These are phyloP conservation scores for Phytophthora syringae DNA, from an alignment of 352 stramenopile species.

Conservation along the genomic window DNA sequence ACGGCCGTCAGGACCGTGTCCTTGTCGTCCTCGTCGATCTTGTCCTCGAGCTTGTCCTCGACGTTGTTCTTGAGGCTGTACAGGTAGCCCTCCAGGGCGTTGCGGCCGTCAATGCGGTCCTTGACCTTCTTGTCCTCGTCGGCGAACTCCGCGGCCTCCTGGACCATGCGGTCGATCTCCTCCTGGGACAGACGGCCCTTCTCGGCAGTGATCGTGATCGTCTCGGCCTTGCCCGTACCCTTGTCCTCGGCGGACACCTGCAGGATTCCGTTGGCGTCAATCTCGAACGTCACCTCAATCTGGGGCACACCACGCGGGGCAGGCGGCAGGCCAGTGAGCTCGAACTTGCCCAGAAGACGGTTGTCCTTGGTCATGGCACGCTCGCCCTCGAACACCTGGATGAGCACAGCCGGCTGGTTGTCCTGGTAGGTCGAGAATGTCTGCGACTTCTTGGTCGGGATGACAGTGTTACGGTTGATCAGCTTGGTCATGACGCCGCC, in stretches of 20 bases:
- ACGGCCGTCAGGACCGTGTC: conserved; percentile 90
- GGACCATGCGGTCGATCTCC: conserved; percentile 99
- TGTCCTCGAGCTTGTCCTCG: conserved; percentile 95
- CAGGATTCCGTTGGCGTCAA: conserved; percentile 99
- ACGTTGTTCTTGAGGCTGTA: conserved; percentile 96
- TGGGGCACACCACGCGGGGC: conserved; percentile 98
- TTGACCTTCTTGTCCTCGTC: conserved; percentile 99
- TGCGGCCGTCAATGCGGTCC: conserved; percentile 96
- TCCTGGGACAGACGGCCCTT: conserved; percentile 98
- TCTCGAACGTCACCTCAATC: conserved; percentile 99
- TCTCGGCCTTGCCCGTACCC: conserved; percentile 97
- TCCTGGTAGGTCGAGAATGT: conserved; percentile 99
- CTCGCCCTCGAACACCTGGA: conserved; percentile 98
- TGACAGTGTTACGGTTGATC: conserved; percentile 98
- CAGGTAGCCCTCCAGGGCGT: conserved; percentile 97
- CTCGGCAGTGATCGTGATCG: conserved; percentile 99
- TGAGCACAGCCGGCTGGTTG: conserved; percentile 94
- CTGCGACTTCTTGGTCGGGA: conserved; percentile 99
- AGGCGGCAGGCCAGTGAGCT: conserved; percentile 97
- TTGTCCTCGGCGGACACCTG: conserved; percentile 98
- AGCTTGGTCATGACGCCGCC: conserved; percentile 99
- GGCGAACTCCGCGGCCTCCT: conserved; percentile 98
- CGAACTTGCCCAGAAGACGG: conserved; percentile 99
- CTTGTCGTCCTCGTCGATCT: conserved; percentile 96
- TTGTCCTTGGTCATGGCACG: conserved; percentile 99